phyloP scores from a whole-genome alignment of 1,284 basidiomycete genomes.

The Leccinum pallidistipes region DNA sequence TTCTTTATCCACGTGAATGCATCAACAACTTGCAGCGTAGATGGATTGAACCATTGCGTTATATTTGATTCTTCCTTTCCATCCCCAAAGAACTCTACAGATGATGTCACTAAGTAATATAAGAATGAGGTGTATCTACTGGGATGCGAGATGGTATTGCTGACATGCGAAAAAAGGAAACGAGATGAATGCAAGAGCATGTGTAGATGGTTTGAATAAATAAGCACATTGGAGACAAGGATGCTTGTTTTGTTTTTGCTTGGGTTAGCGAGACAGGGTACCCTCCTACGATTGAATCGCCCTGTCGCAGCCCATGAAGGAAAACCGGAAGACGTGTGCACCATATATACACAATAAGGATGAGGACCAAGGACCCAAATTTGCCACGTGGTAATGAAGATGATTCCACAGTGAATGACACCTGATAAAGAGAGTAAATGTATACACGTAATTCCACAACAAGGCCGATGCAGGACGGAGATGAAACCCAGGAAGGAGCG shows the following conservation, averaged over 20 bases:
- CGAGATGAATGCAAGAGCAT: slow-evolving; percentile 7
- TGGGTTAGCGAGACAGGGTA: neutral
- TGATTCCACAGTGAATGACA: slow-evolving; percentile 11
- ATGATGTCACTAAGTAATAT: slow-evolving; percentile 27
- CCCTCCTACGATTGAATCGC: slow-evolving; percentile 10
- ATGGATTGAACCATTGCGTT: slow-evolving; percentile 4
- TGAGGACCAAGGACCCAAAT: neutral
- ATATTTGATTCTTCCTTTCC: slow-evolving; percentile 23
- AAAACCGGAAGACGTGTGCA: slow-evolving; percentile 5
- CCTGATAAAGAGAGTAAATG: slow-evolving; percentile 18
- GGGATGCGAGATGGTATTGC: slow-evolving; percentile 19
- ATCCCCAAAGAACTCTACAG: slow-evolving; percentile 24
- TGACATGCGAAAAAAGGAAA: slow-evolving; percentile 12
- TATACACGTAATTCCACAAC: slow-evolving; percentile 39
- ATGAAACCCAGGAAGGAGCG: slow-evolving; percentile 11
- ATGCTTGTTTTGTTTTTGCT: neutral
- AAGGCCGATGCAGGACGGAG: slow-evolving; percentile 25
- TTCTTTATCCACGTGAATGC: neutral
- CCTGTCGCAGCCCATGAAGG: slow-evolving; percentile 1
- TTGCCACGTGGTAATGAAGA: slow-evolving; percentile 4
- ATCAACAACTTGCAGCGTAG: neutral
- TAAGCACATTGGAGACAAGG: slow-evolving; percentile 10
- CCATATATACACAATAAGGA: slow-evolving; percentile 32
- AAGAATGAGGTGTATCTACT: slow-evolving; percentile 24
- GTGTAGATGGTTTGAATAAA: slow-evolving; percentile 3